Evolutionary conservation across 169 alveolate species (phyloP), one percentile per base, ranked within the genome.

Genomic region (Babesia ovata): DNA sequence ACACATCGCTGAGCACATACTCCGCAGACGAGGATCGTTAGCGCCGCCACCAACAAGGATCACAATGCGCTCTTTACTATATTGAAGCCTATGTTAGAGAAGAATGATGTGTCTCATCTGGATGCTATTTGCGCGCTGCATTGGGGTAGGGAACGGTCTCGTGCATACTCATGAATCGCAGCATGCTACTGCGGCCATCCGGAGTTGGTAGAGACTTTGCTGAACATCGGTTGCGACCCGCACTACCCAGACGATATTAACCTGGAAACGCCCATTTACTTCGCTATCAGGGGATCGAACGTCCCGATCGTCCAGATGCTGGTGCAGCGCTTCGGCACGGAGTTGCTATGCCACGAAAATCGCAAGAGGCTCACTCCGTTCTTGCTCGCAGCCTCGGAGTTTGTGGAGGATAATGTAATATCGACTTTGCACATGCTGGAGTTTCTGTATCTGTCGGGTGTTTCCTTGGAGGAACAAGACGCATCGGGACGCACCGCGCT

Each of bases 401-500:
- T 69, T 33, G 75, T 83, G 13, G 96, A 91, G 54, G 96, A 92
- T 17, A 79, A 87, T 54, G 77, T 93, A 29, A 81, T 84, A 49
- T 92, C 88, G 50, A 52, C 92, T 22, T 79, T 93, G 44, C 92
- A 91, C 79, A 86, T 92, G 42, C 88, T 93, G 75, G 97, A 93
- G 70, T 91, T 90, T 71, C 84, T 93, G 39, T 93, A 92, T 75
- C 84, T 93, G 33, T 79, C 93, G 48, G 97, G 97, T 9, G 93
- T 87, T 49, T 91, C 97, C 39, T 83, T 94, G 42, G 97, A 94
- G 73, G 97, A 93, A 69, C 97, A 94, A 67, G 96, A 94, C 65
- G 88, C 67, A 16, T 70, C 77, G 77, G 97, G 97, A 0, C 92
- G 92, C 22, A 94, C 97, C 21, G 96, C 97, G 14, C 77, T 94